Evolutionary conservation across 495 filamentous ascomycete species (phyloP), one percentile per base, ranked within the genome.

Genomic region (Penicillium salamii): DNA sequence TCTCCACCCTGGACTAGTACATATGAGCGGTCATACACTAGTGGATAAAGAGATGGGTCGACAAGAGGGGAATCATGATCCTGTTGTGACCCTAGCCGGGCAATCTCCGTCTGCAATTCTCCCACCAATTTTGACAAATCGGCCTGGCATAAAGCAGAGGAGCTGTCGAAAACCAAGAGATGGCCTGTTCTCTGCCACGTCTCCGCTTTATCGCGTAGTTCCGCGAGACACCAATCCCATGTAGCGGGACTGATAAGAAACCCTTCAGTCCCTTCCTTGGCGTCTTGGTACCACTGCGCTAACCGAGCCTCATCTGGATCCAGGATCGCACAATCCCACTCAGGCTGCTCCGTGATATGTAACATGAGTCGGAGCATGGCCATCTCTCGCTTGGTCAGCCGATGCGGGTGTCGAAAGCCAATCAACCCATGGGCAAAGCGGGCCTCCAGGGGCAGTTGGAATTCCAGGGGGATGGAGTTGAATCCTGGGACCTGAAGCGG

Each of bases 301-400:
- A 38, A 8, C 18, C 7, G 3, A 8, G 35, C 20, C 35, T 35
- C 34, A 26, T 46, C 32, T 13, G 31, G 11, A 13, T 46, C 32
- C 12, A 45, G 42, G 11, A 45, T 23, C 19, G 31, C 17, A 11
- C 17, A 29, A 35, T 45, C 11, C 42, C 43, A 46, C 15, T 2
- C 43, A 15, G 43, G 43, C 31, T 33, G 19, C 32, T 46, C 43
- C 1, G 43, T 46, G 43, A 46, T 26, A 18, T 46, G 43, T 26
- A 35, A 24, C 43, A 46, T 46, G 19, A 46, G 43, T 26, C 43
- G 43, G 0, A 46, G 32, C 43, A 46, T 46, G 5, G 32, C 32
- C 18, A 46, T 46, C 32, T 46, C 43, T 17, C 43, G 31, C 43
- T 46, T 46, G 32, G 43, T 46, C 6, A 46, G 14, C 11, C 43